Percentiles rank a stretch among this genome's conserved stretches.
These are phyloP conservation scores for Blastocystis hominis DNA, from an alignment of 352 stramenopile species.

Conservation along the genomic window DNA sequence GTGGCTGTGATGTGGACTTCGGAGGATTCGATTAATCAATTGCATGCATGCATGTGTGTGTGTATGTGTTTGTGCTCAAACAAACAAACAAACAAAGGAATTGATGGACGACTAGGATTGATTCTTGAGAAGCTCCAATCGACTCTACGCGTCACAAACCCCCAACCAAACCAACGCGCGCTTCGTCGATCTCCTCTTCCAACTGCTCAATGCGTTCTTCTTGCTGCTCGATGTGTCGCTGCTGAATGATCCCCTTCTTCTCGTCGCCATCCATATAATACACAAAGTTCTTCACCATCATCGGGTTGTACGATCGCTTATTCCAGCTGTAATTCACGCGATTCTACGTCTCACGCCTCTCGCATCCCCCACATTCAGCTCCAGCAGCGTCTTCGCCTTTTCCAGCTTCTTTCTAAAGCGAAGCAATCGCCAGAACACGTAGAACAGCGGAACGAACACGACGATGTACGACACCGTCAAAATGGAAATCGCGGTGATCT, in stretches of 20 bases:
- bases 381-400: neutral
- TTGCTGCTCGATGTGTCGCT: neutral
- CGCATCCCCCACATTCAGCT: neutral
- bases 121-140: neutral
- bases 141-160: neutral
- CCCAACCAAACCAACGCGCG: neutral
- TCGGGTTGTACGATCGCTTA: neutral
- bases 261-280: slow-evolving; percentile 37
- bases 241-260: slow-evolving; percentile 5
- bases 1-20: neutral
- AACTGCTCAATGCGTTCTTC: neutral
- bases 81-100: neutral
- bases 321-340: neutral
- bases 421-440: neutral
- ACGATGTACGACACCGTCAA: neutral
- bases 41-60: neutral
- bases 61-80: neutral
- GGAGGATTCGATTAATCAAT: neutral
- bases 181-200: slow-evolving; percentile 23
- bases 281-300: neutral
- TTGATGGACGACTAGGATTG: neutral
- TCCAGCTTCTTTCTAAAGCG: neutral
- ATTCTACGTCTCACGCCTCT: neutral
- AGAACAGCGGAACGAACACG: neutral
- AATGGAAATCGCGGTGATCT: slow-evolving; percentile 12